Evolutionary conservation across 2,329 filamentous ascomycete species (phyloP).

Genomic region (Zymoseptoria tritici): DNA sequence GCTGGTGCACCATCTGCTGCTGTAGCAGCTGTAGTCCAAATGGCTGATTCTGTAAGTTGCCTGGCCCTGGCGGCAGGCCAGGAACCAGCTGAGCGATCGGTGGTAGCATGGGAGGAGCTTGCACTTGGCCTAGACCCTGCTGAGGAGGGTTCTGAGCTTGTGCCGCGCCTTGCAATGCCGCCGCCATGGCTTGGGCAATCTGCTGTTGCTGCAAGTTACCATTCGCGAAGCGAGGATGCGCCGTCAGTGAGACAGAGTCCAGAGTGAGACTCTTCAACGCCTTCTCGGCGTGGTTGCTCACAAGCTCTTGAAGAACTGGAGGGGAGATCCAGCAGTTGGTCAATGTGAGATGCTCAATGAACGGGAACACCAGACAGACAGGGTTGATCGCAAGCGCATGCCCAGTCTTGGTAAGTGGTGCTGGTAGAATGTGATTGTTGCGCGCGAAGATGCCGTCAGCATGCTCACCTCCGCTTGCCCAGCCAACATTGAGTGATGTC

Average conservation of each 20-base stretch:
- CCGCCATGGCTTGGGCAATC: constrained; percentile 7
- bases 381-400: constrained; percentile 11
- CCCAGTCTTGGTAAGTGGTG: constrained; percentile 43
- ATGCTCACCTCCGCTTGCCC: constrained; percentile 60
- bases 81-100: not conserved
- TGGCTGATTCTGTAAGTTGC: not conserved
- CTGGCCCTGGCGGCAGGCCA: not conserved
- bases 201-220: constrained; percentile 12
- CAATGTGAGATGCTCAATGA: constrained; percentile 53
- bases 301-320: constrained; percentile 46
- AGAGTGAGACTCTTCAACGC: constrained; percentile 50
- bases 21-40: not conserved
- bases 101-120: not conserved
- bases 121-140: not conserved
- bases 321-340: constrained; percentile 65
- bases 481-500: constrained; percentile 56
- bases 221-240: constrained; percentile 28
- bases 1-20: too few relatives aligned
- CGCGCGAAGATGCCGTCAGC: constrained; percentile 54
- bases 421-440: constrained; percentile 56
- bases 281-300: constrained; percentile 41
- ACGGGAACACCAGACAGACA: constrained; percentile 39
- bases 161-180: constrained; percentile 1
- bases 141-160: not conserved
- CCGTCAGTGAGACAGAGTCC: constrained; percentile 58